Base-by-base conservation (phyloP, 1,139 yeast species). In the Yamadazyma atmosphaerica region DNA sequence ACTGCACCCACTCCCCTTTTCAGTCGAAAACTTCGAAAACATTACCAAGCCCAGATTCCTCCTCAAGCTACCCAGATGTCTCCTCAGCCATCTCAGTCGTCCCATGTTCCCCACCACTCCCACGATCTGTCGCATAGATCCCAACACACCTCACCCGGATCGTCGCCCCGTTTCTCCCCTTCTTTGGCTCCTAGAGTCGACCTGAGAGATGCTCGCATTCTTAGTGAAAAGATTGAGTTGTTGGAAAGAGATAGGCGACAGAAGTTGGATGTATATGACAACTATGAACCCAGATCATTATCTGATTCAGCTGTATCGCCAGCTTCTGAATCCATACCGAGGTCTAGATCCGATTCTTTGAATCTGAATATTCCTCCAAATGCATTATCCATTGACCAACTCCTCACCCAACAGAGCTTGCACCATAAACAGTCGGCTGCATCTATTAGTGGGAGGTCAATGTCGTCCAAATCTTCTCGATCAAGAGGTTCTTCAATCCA, bases 291-390 rank as follows among this genome's bases (percentile, higher is more conserved):
- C 10, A 28, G 31, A 16, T 28, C 31, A 16, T 5, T 28, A 8
- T 28, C 31, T 3, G 31, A 28, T 16, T 28, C 31, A 16, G 31
- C 16, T 15, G 17, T 11, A 10, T 5, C 29, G n/a, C 16, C 29
- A 14, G n/a, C 4, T 4, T 26, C 16, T 12, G 9, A 14, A 26
- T 26, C 15, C n/a, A 8, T 12, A 11, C 14, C 29, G 10, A 26
- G 43, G 17, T 39, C 42, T 3, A 28, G 38, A 8, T 36, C 42
- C 6, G 17, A 25, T 12, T 24, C 43, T 4, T 14, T 29, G 2
- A 38, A 36, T 23, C 39, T 35, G 10, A 40, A 43, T 14, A 10
- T 43, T 4, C 46, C 46, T 1, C 41, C 43, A 2, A 43, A 38
- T 21, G 42, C 44, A 18, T 32, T 43, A 14, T 39, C 46, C 3